A percentile compares a stretch with the other conserved stretches of the same genome.
These are phyloP conservation scores for Tetradesmus lagerheimii DNA, from an alignment of 139 green algal species.

Conservation along the genomic window DNA sequence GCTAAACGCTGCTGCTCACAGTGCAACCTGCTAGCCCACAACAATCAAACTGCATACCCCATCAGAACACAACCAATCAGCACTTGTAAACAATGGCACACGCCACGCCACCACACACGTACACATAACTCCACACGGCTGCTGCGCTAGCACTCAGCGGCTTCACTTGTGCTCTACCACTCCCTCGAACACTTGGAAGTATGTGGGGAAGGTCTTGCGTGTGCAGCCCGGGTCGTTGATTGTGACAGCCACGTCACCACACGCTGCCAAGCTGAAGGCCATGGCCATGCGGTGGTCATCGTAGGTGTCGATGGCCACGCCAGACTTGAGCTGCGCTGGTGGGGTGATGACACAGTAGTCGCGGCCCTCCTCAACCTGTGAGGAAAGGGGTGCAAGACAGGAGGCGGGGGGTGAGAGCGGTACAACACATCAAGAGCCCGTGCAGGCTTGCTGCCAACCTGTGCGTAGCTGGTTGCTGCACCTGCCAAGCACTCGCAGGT, in stretches of 20 bases:
- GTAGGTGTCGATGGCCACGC: slow-evolving; percentile 91
- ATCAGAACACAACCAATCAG: neutral
- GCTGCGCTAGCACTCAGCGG: neutral
- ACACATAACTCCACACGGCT: neutral
- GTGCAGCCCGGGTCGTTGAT: slow-evolving; percentile 96
- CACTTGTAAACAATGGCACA: neutral
- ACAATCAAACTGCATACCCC: too few species aligned
- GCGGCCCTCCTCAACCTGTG: slow-evolving; percentile 86
- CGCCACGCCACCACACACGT: neutral
- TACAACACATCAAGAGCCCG: too few species aligned
- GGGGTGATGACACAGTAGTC: slow-evolving; percentile 98
- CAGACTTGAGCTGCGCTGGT: slow-evolving; percentile 61
- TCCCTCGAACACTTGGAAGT: slow-evolving; percentile 87
- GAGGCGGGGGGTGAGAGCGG: too few species aligned
- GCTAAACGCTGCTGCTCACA: neutral
- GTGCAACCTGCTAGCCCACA: neutral
- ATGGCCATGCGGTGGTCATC: slow-evolving; percentile 98
- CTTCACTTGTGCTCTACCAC: slow-evolving; percentile 68
- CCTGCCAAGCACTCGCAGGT: neutral
- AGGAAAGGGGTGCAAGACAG: neutral
- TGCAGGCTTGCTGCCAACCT: too few species aligned
- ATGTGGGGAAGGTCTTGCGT: slow-evolving; percentile 95
- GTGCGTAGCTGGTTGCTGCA: too few species aligned
- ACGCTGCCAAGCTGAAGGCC: slow-evolving; percentile 90
- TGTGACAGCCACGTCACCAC: slow-evolving; percentile 77